Percentiles rank a stretch among this genome's conserved stretches.
Conservation (phyloP, 2,329 filamentous ascomycete species). For the Diatrype stigma region DNA sequence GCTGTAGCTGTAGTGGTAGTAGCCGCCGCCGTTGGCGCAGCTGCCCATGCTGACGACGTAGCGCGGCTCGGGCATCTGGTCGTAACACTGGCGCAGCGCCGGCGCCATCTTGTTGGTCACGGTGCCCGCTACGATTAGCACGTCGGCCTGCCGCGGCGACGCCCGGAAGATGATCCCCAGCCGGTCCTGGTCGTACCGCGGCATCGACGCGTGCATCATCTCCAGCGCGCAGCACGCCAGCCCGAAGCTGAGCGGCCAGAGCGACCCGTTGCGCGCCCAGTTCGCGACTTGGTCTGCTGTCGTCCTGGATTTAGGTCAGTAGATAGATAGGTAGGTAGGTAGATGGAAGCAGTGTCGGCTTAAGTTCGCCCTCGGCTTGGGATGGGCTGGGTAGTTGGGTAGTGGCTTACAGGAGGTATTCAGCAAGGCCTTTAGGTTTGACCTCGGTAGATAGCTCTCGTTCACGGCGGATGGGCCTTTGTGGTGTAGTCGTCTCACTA, state of each 20-base stretch:
- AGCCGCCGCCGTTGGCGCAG: slow-evolving; percentile 79
- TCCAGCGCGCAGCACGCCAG: slow-evolving; percentile 86
- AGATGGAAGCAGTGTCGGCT: not conserved
- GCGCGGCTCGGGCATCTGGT: slow-evolving; percentile 92
- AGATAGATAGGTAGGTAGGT: not conserved
- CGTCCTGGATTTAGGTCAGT: slow-evolving; percentile 34
- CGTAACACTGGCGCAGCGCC: slow-evolving; percentile 83
- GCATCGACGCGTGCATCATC: slow-evolving; percentile 89
- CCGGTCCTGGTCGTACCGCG: slow-evolving; percentile 84
- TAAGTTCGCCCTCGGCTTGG: not conserved
- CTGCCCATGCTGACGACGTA: slow-evolving; percentile 84
- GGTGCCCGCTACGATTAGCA: slow-evolving; percentile 91
- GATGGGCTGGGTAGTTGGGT: slow-evolving; percentile 1
- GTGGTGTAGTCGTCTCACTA: too few species aligned
- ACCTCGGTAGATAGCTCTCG: too few species aligned
- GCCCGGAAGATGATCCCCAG: slow-evolving; percentile 88
- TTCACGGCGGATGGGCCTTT: too few species aligned
- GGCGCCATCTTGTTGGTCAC: slow-evolving; percentile 96
- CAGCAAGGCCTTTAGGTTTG: too few species aligned
- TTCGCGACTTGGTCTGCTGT: slow-evolving; percentile 75
- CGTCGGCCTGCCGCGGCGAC: slow-evolving; percentile 81
- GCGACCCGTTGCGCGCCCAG: slow-evolving; percentile 78
- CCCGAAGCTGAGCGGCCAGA: slow-evolving; percentile 87
- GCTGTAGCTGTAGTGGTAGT: slow-evolving; percentile 83
- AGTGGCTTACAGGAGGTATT: too few species aligned